phyloP scores from a whole-genome alignment of 2,329 filamentous ascomycete genomes.

The Aspergillus felis region DNA sequence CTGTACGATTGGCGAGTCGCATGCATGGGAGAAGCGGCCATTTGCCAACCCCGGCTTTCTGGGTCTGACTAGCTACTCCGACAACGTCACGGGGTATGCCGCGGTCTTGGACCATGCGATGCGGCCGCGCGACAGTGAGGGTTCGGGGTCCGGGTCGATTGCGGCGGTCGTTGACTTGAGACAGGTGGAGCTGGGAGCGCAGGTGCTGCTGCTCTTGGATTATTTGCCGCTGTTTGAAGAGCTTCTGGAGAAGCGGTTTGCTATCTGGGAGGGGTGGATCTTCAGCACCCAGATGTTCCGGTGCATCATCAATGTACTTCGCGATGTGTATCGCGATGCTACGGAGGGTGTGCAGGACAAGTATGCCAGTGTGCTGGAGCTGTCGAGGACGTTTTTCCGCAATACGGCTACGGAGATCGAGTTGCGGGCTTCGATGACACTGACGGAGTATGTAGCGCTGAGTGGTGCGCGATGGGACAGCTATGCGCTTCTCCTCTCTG shows the following conservation, averaged over 20 bases:
- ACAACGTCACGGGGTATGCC: constrained; percentile 11
- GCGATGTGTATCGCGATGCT: constrained; percentile 1
- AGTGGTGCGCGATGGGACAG: constrained; percentile 16
- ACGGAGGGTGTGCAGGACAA: background rate
- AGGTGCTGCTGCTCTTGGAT: constrained; percentile 11
- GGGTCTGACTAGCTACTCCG: constrained; percentile 18
- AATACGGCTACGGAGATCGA: constrained; percentile 1
- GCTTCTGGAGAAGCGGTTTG: constrained; percentile 14
- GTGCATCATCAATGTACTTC: background rate
- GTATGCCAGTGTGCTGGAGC: background rate
- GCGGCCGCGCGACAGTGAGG: background rate
- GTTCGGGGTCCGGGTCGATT: too few relatives aligned
- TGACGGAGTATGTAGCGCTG: constrained; percentile 13
- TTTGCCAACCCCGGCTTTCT: constrained; percentile 12
- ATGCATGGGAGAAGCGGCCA: background rate
- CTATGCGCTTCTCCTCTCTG: constrained; percentile 12
- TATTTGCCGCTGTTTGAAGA: constrained; percentile 9
- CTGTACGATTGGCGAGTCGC: background rate
- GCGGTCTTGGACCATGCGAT: constrained; percentile 1
- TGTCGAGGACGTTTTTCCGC: constrained; percentile 3
- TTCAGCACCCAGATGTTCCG: background rate
- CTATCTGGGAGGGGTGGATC: background rate
- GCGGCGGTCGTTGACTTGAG: background rate
- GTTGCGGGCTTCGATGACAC: constrained; percentile 7
- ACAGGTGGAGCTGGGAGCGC: constrained; percentile 10